Evolutionary conservation across 768 basidiomycete species (phyloP).

Genomic region (Calocera cornea): DNA sequence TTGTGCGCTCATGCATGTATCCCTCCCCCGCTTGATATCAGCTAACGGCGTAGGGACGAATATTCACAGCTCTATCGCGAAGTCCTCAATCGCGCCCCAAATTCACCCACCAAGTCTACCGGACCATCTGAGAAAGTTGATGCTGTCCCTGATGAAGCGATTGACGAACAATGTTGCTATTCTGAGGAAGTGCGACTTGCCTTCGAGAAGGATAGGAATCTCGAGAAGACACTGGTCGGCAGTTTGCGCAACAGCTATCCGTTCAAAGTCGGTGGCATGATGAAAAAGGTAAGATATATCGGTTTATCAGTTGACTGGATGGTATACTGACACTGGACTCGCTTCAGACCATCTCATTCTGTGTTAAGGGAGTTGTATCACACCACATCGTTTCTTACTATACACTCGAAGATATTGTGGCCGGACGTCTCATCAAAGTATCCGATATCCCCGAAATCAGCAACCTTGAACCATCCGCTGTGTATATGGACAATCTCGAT

Average conservation of each 20-base stretch:
- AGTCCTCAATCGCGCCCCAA: constrained; percentile 60
- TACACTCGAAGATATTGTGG: constrained; percentile 77
- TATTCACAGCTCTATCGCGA: constrained; percentile 61
- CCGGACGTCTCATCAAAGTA: constrained; percentile 46
- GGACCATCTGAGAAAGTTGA: neutral
- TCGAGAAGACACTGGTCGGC: constrained; percentile 73
- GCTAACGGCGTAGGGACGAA: neutral
- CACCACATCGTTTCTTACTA: constrained; percentile 95
- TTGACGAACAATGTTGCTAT: constrained; percentile 34
- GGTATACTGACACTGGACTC: neutral
- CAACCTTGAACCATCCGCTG: neutral
- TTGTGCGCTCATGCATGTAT: constrained; percentile 28
- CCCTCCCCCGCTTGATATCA: neutral
- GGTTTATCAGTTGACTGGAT: neutral
- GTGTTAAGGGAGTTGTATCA: constrained; percentile 68
- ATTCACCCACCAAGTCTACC: constrained; percentile 26
- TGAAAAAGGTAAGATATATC: constrained; percentile 72
- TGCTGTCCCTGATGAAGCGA: constrained; percentile 30
- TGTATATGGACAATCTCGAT: constrained; percentile 4
- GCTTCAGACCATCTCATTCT: constrained; percentile 64
- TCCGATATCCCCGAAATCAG: neutral
- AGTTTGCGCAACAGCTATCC: constrained; percentile 87
- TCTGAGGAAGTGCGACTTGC: constrained; percentile 20
- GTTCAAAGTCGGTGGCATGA: constrained; percentile 83
- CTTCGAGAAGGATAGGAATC: constrained; percentile 47